Percentiles rank a stretch among this genome's conserved stretches.
Evolutionary conservation across 495 filamentous ascomycete species (phyloP).

Genomic region (Paragyromitra xinjiangensis): DNA sequence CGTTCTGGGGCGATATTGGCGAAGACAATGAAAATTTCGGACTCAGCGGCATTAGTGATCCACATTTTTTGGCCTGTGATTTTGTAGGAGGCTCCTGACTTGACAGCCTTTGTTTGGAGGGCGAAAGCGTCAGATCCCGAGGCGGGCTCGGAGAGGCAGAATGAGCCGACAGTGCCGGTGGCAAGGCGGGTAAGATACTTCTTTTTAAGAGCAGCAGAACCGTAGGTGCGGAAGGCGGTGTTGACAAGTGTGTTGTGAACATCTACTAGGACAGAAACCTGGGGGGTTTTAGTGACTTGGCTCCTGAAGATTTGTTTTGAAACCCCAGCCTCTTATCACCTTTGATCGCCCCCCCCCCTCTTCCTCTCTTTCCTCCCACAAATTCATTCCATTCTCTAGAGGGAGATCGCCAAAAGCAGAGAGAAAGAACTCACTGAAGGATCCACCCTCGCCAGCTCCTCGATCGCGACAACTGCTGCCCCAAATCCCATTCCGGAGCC

Average conservation of each 20-base stretch:
- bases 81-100: conserved; percentile 77
- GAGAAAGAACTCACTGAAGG: conserved; percentile 75
- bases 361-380: neutral
- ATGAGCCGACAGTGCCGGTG: conserved; percentile 90
- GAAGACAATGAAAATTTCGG: conserved; percentile 96
- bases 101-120: conserved; percentile 82
- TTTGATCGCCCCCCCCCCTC: neutral
- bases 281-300: conserved; percentile 4
- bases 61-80: conserved; percentile 97
- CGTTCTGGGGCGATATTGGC: conserved; percentile 89
- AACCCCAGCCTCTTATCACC: neutral
- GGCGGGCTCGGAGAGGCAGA: conserved; percentile 93
- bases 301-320: neutral
- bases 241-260: conserved; percentile 96
- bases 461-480: conserved; percentile 91
- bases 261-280: conserved; percentile 56
- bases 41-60: conserved; percentile 97
- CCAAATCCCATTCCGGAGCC: conserved; percentile 99
- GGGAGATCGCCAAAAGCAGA: neutral
- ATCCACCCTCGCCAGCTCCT: conserved; percentile 93
- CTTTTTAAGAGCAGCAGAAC: conserved; percentile 74
- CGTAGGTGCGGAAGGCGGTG: conserved; percentile 89
- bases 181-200: conserved; percentile 88
- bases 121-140: conserved; percentile 97
- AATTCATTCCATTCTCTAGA: neutral